Evolutionary conservation across 1,139 yeast genomes (phyloP).

Genomic region (Yamadazyma atmosphaerica): DNA sequence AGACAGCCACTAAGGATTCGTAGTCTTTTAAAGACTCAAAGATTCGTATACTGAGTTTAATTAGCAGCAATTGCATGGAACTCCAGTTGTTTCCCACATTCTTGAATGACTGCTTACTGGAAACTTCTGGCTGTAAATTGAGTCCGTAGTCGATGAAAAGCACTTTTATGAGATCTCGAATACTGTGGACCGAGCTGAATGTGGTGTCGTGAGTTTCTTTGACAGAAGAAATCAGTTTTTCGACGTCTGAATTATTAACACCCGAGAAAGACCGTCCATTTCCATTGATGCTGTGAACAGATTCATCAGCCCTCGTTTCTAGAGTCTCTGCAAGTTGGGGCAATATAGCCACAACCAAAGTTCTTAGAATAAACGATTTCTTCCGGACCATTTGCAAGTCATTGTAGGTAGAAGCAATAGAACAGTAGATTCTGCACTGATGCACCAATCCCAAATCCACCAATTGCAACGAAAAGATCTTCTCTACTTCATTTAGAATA

Average conservation of each 20-base stretch:
- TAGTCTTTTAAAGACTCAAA: conserved; percentile 53
- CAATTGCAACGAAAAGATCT: conserved; percentile 39
- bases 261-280: neutral
- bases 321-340: conserved; percentile 35
- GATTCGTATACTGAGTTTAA: conserved; percentile 55
- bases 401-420: conserved; percentile 65
- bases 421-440: conserved; percentile 62
- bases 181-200: conserved; percentile 8
- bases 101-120: conserved; percentile 21
- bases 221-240: neutral
- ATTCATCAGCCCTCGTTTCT: neutral
- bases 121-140: conserved; percentile 27
- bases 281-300: no score
- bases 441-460: conserved; percentile 48
- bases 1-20: conserved; percentile 45
- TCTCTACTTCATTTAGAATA: conserved; percentile 53
- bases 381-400: conserved; percentile 66
- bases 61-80: conserved; percentile 55
- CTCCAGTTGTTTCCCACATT: conserved; percentile 46
- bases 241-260: conserved; percentile 9
- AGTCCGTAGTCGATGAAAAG: conserved; percentile 47
- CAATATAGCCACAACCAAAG: conserved; percentile 52
- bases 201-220: neutral
- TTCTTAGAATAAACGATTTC: conserved; percentile 66
- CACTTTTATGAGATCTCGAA: conserved; percentile 37